phyloP scores from a whole-genome alignment of 1,284 basidiomycete species.

The Ganoderma resinaceum region DNA sequence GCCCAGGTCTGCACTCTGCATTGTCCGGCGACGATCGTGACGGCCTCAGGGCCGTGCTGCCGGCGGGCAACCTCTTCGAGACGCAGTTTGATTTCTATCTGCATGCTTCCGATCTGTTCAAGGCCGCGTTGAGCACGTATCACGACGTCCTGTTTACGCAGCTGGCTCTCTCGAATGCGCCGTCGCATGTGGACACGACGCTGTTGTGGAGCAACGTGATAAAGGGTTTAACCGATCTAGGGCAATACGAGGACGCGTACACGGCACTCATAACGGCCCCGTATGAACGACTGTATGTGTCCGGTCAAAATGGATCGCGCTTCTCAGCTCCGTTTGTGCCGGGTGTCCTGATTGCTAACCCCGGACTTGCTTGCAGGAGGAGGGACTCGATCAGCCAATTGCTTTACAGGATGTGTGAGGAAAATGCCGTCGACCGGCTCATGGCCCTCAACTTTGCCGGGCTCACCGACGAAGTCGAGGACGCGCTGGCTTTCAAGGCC shows the following conservation, averaged over 20 bases:
- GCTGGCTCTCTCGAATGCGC: slow-evolving; percentile 76
- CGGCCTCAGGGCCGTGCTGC: slow-evolving; percentile 68
- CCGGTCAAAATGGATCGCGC: background rate
- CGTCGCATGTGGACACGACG: slow-evolving; percentile 58
- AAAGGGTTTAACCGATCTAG: slow-evolving; percentile 76
- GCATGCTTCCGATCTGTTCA: slow-evolving; percentile 80
- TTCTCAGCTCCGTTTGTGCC: background rate
- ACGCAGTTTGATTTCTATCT: slow-evolving; percentile 80
- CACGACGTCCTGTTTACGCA: slow-evolving; percentile 80
- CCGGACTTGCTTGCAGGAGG: slow-evolving; percentile 58
- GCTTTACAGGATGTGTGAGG: slow-evolving; percentile 94
- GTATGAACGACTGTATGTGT: slow-evolving; percentile 76
- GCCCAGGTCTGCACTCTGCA: slow-evolving; percentile 58
- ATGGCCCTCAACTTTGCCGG: slow-evolving; percentile 89
- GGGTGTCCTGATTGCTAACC: background rate
- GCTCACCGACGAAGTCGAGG: slow-evolving; percentile 89
- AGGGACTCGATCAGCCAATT: slow-evolving; percentile 82
- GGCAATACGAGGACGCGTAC: slow-evolving; percentile 88
- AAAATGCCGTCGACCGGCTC: slow-evolving; percentile 80
- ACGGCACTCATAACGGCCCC: slow-evolving; percentile 76
- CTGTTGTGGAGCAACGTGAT: slow-evolving; percentile 84
- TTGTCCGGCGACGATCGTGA: slow-evolving; percentile 67
- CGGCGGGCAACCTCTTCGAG: slow-evolving; percentile 60
- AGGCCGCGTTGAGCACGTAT: slow-evolving; percentile 57
- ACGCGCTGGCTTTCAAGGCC: slow-evolving; percentile 91